Percentiles rank a stretch among this genome's conserved stretches.
Conservation (phyloP, 2,329 filamentous ascomycete species). For the Xylariaceae sp. region DNA sequence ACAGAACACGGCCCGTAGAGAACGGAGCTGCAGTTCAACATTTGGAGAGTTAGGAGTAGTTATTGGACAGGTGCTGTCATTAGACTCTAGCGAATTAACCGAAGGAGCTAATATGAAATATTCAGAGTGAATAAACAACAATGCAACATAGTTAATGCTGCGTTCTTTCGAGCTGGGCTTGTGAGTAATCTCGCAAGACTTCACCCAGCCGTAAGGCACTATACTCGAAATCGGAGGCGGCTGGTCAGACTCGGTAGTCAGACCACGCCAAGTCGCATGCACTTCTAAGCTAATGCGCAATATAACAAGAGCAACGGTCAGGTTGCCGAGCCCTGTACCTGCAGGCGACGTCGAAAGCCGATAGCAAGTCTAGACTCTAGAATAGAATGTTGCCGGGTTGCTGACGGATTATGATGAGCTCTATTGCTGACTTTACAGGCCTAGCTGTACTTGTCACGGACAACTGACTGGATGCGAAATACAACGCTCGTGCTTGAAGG, state of each 20-base stretch:
- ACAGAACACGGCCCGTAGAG: no score
- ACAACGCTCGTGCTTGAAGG: no score
- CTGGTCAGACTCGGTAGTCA: background rate
- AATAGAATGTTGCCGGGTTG: background rate
- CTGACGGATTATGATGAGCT: background rate
- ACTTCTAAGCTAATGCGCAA: slow-evolving; percentile 1
- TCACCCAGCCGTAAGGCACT: slow-evolving; percentile 1
- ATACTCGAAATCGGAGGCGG: background rate
- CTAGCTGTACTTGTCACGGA: no score
- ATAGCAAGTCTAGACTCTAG: background rate
- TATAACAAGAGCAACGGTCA: background rate
- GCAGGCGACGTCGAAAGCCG: slow-evolving; percentile 6
- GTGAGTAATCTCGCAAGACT: background rate
- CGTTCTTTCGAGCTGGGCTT: no score
- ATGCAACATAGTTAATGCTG: no score
- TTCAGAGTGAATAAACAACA: no score
- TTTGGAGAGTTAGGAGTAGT: no score
- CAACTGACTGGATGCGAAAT: no score
- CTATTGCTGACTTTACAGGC: background rate
- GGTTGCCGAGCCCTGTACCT: slow-evolving; percentile 17
- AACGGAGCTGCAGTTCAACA: no score
- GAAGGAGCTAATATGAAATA: no score
- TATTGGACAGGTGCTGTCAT: no score
- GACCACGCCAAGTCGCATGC: slow-evolving; percentile 3
- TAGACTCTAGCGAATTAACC: no score